phyloP scores from a whole-genome alignment of 176 grass and related monocot species.

The Avena insularis region DNA sequence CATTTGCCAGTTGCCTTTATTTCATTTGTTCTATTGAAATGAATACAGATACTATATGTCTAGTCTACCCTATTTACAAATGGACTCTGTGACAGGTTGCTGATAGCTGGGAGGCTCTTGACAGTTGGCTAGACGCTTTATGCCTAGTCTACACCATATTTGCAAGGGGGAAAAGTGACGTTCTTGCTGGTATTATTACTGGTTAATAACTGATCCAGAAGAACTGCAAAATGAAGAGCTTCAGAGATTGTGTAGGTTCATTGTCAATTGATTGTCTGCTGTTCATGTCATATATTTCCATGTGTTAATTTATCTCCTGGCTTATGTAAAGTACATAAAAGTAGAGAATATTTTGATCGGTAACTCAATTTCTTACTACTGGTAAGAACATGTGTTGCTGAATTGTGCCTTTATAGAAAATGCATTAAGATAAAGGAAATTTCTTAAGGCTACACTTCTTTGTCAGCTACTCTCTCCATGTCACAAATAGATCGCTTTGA shows the following conservation, averaged over 20 bases:
- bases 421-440: background rate
- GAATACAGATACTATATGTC: background rate
- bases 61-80: background rate
- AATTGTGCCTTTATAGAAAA: background rate
- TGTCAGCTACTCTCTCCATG: background rate
- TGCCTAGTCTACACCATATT: conserved; percentile 93
- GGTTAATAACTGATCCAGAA: conserved; percentile 51
- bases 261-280: conserved; percentile 1
- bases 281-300: background rate
- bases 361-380: conserved; percentile 2
- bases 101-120: conserved; percentile 89
- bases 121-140: conserved; percentile 90
- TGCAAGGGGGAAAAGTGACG: conserved; percentile 85
- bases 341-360: background rate
- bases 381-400: background rate
- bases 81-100: conserved; percentile 63
- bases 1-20: conserved; percentile 21
- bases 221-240: background rate
- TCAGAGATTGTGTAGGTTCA: conserved; percentile 29
- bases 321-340: background rate
- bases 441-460: background rate
- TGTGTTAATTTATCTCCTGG: conserved; percentile 3
- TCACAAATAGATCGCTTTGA: background rate
- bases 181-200: conserved; percentile 95
- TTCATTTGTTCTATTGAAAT: conserved; percentile 24